Conservation (phyloP, 139 green algal genomes). For the Gonium pectorale region DNA sequence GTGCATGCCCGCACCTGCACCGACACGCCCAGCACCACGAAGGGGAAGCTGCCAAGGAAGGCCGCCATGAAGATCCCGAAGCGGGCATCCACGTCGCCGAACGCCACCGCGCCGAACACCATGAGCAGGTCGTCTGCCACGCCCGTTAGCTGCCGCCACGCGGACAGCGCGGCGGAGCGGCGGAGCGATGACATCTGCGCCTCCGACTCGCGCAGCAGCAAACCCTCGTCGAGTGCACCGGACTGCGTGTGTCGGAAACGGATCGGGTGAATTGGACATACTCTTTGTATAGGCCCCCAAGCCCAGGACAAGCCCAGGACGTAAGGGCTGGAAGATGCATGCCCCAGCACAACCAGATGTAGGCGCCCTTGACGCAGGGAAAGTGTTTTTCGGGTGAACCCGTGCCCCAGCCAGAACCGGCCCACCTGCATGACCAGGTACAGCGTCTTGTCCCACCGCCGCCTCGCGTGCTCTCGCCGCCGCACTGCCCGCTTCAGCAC, state of each 20-base stretch:
- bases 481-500: background rate
- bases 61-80: slow-evolving; percentile 12
- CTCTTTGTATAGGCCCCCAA: too few relatives aligned
- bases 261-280: too few relatives aligned
- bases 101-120: slow-evolving; percentile 33
- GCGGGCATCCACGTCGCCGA: slow-evolving; percentile 3
- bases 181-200: background rate
- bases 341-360: too few relatives aligned
- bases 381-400: too few relatives aligned
- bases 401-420: too few relatives aligned
- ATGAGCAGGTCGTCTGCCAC: slow-evolving; percentile 12
- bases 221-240: slow-evolving; percentile 15
- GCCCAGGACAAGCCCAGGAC: too few relatives aligned
- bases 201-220: background rate
- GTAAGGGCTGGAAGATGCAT: too few relatives aligned
- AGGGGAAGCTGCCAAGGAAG: slow-evolving; percentile 20
- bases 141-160: slow-evolving; percentile 30
- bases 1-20: background rate
- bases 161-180: slow-evolving; percentile 10
- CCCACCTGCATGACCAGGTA: slow-evolving; percentile 29
- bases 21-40: slow-evolving; percentile 13
- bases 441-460: slow-evolving; percentile 42
- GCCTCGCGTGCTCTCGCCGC: slow-evolving; percentile 19
- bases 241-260: background rate
- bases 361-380: too few relatives aligned